A percentile compares a stretch with the other conserved stretches of the same genome.
Conservation (phyloP, 305 asterid genomes). For the Petunia hybrid region DNA sequence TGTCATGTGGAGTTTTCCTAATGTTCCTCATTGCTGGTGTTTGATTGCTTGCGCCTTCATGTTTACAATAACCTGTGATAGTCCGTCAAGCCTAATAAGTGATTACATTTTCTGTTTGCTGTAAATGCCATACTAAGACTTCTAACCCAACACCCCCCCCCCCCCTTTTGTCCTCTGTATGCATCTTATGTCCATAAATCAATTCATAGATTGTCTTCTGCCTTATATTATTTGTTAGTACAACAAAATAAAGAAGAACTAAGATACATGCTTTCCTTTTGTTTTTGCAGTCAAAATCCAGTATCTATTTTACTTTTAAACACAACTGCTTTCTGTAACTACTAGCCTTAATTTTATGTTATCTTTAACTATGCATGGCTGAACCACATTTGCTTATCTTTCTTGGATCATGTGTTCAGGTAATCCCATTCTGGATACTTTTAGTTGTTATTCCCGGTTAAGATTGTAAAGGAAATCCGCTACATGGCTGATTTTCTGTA, state of each 20-base stretch:
- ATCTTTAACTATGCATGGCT: neutral
- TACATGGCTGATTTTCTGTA: neutral
- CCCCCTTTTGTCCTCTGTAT: neutral
- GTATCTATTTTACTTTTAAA: neutral
- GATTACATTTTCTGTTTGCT: neutral
- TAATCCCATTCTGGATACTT: neutral
- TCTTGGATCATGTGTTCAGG: neutral
- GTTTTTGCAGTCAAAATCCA: neutral
- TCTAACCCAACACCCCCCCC: neutral
- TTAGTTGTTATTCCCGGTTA: neutral
- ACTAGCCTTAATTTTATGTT: neutral
- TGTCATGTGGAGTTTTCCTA: neutral
- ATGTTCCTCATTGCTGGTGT: neutral
- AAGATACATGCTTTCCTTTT: neutral
- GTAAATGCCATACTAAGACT: neutral
- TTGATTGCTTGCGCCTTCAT: neutral
- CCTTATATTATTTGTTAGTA: neutral
- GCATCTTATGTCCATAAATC: neutral
- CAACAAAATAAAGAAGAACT: neutral
- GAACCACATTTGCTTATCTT: neutral
- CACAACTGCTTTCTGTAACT: neutral
- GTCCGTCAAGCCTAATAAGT: neutral
- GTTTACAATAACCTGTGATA: neutral
- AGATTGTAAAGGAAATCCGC: neutral
- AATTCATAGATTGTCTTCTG: neutral